These are phyloP conservation scores for Catenaria anguillulae DNA, from an alignment of 371 early-diverging fungal species.

Conservation along the genomic window DNA sequence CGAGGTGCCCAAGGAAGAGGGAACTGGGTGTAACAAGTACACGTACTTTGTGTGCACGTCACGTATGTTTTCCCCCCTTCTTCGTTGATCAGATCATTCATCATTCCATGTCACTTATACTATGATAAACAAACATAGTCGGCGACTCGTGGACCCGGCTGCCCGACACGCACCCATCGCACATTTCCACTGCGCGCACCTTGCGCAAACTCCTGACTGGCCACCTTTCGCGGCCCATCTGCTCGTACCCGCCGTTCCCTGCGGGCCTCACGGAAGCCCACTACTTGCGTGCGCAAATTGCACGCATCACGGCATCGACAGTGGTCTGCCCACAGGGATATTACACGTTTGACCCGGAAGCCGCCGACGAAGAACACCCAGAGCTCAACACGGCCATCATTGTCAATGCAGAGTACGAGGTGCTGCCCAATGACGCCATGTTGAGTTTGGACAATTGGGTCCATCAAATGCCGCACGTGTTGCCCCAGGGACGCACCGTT, in stretches of 20 bases:
- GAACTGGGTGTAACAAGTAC: slow-evolving; percentile 34
- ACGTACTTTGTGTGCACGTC: slow-evolving; percentile 31
- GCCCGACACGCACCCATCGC: slow-evolving; percentile 35
- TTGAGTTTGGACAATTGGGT: slow-evolving; percentile 29
- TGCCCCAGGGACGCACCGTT: slow-evolving; percentile 33
- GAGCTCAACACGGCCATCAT: slow-evolving; percentile 22
- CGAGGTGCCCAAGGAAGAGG: slow-evolving; percentile 14
- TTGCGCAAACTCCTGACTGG: slow-evolving; percentile 35
- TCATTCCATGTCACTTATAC: too few relatives aligned
- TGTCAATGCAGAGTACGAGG: slow-evolving; percentile 35
- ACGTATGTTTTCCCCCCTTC: slow-evolving; percentile 20
- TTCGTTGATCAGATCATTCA: not conserved
- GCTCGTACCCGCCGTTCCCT: slow-evolving; percentile 30
- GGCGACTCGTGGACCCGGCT: slow-evolving; percentile 30
- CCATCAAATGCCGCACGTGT: slow-evolving; percentile 36
- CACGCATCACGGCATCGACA: slow-evolving; percentile 33
- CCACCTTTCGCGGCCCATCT: slow-evolving; percentile 23
- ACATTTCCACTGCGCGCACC: slow-evolving; percentile 23
- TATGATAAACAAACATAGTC: too few relatives aligned
- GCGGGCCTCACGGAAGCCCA: slow-evolving; percentile 30
- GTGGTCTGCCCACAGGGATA: slow-evolving; percentile 35
- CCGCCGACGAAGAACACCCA: slow-evolving; percentile 18
- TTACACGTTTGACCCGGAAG: slow-evolving; percentile 34
- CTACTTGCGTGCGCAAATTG: slow-evolving; percentile 38
- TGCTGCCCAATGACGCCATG: slow-evolving; percentile 22